Conservation (phyloP, 148 eudicot species). For the Amaranthus hypochondriacus region DNA sequence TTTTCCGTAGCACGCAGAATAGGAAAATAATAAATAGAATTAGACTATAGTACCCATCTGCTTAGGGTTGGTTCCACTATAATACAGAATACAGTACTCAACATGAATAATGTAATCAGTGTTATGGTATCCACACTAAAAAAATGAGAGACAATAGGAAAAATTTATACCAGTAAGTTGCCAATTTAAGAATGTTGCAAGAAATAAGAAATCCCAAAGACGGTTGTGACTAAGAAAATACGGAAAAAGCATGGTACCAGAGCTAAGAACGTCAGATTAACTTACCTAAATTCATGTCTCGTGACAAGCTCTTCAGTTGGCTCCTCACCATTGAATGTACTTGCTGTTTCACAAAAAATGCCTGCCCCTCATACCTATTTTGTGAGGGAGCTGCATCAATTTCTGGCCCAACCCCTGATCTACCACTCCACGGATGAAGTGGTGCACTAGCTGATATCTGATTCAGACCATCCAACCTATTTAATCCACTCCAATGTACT, state of each 20-base stretch:
- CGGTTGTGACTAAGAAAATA: no score
- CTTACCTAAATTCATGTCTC: constrained; percentile 42
- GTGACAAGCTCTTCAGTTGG: constrained; percentile 40
- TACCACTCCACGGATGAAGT: constrained; percentile 49
- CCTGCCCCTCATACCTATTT: constrained; percentile 39
- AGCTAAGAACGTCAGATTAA: neutral
- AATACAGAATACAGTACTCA: no score
- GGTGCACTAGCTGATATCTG: constrained; percentile 31
- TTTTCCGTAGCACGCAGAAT: no score
- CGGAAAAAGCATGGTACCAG: neutral
- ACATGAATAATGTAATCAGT: no score
- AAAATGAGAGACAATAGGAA: no score
- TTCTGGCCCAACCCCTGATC: constrained; percentile 37
- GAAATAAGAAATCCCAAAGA: no score
- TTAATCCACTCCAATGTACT: constrained; percentile 27
- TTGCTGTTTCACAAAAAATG: constrained; percentile 32
- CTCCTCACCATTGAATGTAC: constrained; percentile 37
- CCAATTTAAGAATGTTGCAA: no score
- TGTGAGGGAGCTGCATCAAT: constrained; percentile 24
- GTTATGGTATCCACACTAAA: no score
- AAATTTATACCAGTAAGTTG: no score
- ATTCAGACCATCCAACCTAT: constrained; percentile 27
- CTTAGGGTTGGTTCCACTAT: no score
- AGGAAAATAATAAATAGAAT: no score
- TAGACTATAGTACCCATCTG: no score